phyloP scores from a whole-genome alignment of 2,329 filamentous ascomycete genomes.

The Paradendryphiella salina region DNA sequence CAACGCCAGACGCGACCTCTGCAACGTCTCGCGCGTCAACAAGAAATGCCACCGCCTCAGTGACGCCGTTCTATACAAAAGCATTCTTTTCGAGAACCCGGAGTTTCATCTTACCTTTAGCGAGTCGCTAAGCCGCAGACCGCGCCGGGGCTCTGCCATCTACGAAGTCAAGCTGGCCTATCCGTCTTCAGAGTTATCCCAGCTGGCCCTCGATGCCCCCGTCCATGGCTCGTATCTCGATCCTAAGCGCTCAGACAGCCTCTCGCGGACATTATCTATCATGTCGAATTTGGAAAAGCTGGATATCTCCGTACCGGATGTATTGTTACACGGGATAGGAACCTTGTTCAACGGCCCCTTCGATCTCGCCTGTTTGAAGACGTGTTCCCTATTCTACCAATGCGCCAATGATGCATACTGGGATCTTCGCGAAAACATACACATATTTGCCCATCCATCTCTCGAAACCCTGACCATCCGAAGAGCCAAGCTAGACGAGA shows the following conservation, averaged over 20 bases:
- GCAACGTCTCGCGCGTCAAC: constrained; percentile 36
- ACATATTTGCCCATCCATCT: constrained; percentile 41
- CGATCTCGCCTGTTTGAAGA: constrained; percentile 39
- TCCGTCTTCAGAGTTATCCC: constrained; percentile 37
- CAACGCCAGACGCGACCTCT: constrained; percentile 33
- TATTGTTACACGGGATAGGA: constrained; percentile 36
- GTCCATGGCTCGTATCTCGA: constrained; percentile 32
- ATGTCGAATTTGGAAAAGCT: constrained; percentile 42
- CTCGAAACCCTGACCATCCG: constrained; percentile 35
- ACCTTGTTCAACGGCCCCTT: constrained; percentile 42
- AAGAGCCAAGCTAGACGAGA: constrained; percentile 37
- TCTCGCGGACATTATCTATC: constrained; percentile 39
- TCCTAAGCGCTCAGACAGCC: constrained; percentile 31
- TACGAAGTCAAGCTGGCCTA: constrained; percentile 39
- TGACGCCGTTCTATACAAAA: constrained; percentile 40
- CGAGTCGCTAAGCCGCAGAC: constrained; percentile 37
- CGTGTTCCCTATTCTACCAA: constrained; percentile 39
- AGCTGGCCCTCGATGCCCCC: constrained; percentile 35
- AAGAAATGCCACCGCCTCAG: constrained; percentile 37
- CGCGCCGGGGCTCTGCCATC: constrained; percentile 40
- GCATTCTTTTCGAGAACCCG: constrained; percentile 38
- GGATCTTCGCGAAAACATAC: constrained; percentile 42
- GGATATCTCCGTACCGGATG: constrained; percentile 39
- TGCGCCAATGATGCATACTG: constrained; percentile 39
- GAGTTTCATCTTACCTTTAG: constrained; percentile 42